phyloP scores from a whole-genome alignment of 768 basidiomycete species.

The Termitomyces sp. region DNA sequence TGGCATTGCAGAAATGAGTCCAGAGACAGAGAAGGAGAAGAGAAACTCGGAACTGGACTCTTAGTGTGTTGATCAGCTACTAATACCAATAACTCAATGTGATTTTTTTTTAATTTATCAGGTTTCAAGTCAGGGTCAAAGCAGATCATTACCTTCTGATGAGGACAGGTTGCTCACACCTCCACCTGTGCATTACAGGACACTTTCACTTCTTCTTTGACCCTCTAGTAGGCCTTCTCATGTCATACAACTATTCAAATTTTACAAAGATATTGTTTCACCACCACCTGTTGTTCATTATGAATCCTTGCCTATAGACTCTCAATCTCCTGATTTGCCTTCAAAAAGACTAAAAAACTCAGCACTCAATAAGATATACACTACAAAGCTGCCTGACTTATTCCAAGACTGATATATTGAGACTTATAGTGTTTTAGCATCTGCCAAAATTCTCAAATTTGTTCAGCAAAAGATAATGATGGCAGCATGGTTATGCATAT shows the following conservation, averaged over 20 bases:
- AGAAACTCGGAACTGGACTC: background rate
- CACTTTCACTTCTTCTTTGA: background rate
- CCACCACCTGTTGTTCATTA: background rate
- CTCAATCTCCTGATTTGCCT: background rate
- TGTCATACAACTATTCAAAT: background rate
- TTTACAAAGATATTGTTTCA: background rate
- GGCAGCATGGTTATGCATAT: conserved; percentile 8
- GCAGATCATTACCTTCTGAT: too few relatives aligned
- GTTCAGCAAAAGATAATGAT: conserved; percentile 3
- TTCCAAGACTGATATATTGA: conserved; percentile 20
- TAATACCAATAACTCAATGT: too few relatives aligned
- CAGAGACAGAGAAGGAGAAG: background rate
- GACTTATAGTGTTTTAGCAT: conserved; percentile 4
- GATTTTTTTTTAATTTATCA: too few relatives aligned
- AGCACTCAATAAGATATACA: background rate
- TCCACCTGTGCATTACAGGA: background rate
- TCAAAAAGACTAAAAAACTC: too few relatives aligned
- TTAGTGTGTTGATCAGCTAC: background rate
- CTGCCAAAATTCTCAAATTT: conserved; percentile 15
- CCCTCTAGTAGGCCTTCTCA: background rate
- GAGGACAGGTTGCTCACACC: too few relatives aligned
- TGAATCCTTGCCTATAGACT: background rate
- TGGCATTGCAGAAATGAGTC: background rate
- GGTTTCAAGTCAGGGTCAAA: too few relatives aligned
- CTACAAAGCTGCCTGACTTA: too few relatives aligned